Percentiles rank a stretch among this genome's conserved stretches.
Conservation (phyloP, 805 yeast species). For the Brettanomyces bruxellensis region DNA sequence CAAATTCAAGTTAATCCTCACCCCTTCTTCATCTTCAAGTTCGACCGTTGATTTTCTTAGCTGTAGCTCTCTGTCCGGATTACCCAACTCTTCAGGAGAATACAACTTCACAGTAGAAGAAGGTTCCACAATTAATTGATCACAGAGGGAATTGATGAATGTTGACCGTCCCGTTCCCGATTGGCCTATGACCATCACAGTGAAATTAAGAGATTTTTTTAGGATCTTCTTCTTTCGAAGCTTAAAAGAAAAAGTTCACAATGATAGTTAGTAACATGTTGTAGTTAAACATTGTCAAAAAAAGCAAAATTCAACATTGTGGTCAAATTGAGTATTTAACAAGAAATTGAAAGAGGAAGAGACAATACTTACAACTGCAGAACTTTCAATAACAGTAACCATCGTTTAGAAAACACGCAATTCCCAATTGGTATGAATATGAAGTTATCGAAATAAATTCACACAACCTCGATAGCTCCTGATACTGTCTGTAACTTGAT, state of each 20-base stretch:
- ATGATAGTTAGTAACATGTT: background rate
- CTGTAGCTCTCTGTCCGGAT: conserved; percentile 44
- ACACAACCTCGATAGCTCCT: no score
- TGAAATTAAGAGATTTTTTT: conserved; percentile 79
- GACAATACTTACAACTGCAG: conserved; percentile 32
- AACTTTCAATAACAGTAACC: conserved; percentile 41
- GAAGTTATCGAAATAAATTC: no score
- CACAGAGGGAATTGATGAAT: conserved; percentile 83
- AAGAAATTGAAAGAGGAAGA: no score
- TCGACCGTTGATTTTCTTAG: conserved; percentile 77
- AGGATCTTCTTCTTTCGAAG: conserved; percentile 68
- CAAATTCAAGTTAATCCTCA: conserved; percentile 64
- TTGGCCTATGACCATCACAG: conserved; percentile 80
- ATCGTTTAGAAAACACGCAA: conserved; percentile 16
- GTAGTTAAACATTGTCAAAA: no score
- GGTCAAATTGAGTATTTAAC: no score
- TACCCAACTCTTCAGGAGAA: conserved; percentile 37
- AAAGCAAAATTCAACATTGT: conserved; percentile 5
- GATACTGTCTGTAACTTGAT: no score
- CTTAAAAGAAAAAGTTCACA: conserved; percentile 7
- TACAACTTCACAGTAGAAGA: conserved; percentile 38
- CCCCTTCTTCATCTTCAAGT: conserved; percentile 78
- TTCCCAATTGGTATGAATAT: background rate
- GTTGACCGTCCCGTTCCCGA: conserved; percentile 89
- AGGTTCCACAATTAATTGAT: conserved; percentile 72